phyloP scores from a whole-genome alignment of 208 protist species.

The Leishmania lainsoni region DNA sequence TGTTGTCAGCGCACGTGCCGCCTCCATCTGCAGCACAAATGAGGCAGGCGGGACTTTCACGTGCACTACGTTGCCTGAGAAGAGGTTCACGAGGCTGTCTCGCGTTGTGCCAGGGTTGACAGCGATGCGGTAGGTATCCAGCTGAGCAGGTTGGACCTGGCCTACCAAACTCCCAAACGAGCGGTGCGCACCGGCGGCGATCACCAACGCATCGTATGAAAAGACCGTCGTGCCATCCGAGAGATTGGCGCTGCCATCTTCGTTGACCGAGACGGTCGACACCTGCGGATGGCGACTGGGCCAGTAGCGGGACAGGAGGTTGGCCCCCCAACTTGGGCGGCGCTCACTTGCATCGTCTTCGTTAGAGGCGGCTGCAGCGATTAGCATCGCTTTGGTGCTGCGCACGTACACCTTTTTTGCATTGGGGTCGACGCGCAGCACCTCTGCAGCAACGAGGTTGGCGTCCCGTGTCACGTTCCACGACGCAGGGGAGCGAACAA shows the following conservation, averaged over 20 bases:
- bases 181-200: slow-evolving; percentile 71
- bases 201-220: slow-evolving; percentile 81
- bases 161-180: slow-evolving; percentile 46
- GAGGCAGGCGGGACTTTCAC: slow-evolving; percentile 81
- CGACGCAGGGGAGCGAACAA: slow-evolving; percentile 64
- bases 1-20: slow-evolving; percentile 17
- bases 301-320: slow-evolving; percentile 3
- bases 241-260: slow-evolving; percentile 28
- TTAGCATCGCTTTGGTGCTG: slow-evolving; percentile 24
- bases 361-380: slow-evolving; percentile 8
- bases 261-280: slow-evolving; percentile 14
- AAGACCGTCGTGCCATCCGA: slow-evolving; percentile 42
- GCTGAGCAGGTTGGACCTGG: slow-evolving; percentile 23
- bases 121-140: slow-evolving; percentile 76
- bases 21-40: slow-evolving; percentile 52
- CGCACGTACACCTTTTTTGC: slow-evolving; percentile 57
- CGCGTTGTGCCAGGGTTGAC: slow-evolving; percentile 84
- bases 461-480: slow-evolving; percentile 86
- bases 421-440: slow-evolving; percentile 50
- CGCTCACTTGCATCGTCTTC: background rate
- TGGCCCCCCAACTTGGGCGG: background rate
- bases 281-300: background rate
- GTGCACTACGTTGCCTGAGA: slow-evolving; percentile 71
- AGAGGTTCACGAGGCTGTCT: slow-evolving; percentile 68
- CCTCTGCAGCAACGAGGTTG: slow-evolving; percentile 64